A percentile compares a stretch with the other conserved stretches of the same genome.
These are phyloP conservation scores for Heterobasidion irregulare DNA, from an alignment of 1,284 basidiomycete species.

Conservation along the genomic window DNA sequence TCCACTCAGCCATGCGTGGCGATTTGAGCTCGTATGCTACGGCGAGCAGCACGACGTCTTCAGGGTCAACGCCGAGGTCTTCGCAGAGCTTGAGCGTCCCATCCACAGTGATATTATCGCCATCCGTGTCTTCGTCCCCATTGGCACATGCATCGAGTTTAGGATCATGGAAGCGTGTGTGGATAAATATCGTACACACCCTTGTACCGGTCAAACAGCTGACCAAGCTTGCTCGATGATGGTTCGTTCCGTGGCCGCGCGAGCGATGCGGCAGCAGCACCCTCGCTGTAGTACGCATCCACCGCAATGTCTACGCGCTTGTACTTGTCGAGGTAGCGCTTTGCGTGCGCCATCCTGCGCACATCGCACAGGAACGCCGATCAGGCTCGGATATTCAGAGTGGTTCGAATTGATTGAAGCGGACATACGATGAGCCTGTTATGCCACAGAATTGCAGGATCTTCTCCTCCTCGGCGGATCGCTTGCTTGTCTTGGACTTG, in stretches of 20 bases:
- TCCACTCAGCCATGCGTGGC: conserved; percentile 70
- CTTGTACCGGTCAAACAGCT: conserved; percentile 75
- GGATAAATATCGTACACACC: conserved; percentile 33
- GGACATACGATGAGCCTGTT: conserved; percentile 64
- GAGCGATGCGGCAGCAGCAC: conserved; percentile 15
- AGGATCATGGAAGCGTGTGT: background rate
- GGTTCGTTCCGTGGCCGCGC: conserved; percentile 18
- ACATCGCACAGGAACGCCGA: conserved; percentile 4
- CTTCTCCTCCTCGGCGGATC: conserved; percentile 1
- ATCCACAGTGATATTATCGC: conserved; percentile 57
- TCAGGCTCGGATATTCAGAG: background rate
- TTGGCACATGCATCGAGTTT: background rate
- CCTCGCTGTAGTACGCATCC: conserved; percentile 66
- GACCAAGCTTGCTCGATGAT: conserved; percentile 50
- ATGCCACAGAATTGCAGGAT: conserved; percentile 55
- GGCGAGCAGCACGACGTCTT: conserved; percentile 71
- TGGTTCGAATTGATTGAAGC: no score
- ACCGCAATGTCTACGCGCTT: conserved; percentile 68
- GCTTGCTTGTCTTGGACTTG: background rate
- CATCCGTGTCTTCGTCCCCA: conserved; percentile 37
- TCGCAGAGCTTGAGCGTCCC: conserved; percentile 70
- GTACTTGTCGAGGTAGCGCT: conserved; percentile 63
- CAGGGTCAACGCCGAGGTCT: conserved; percentile 61
- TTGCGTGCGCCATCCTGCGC: conserved; percentile 56
- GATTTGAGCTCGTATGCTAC: conserved; percentile 75